A percentile compares a stretch with the other conserved stretches of the same genome.
These are phyloP conservation scores for Murraya paniculata DNA, from an alignment of 345 rosid genomes.

Conservation along the genomic window DNA sequence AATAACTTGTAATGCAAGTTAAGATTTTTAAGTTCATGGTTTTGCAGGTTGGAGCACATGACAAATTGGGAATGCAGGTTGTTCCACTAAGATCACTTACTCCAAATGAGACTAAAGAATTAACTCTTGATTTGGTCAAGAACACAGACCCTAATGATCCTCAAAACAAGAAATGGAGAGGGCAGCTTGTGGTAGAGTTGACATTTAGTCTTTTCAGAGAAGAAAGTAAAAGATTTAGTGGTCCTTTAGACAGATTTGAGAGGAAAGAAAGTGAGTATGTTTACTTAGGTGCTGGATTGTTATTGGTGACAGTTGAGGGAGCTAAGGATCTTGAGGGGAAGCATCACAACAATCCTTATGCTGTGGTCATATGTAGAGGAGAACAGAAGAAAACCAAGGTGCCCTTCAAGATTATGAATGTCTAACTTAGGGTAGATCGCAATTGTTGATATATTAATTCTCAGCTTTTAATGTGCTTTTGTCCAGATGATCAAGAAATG, in stretches of 20 bases:
- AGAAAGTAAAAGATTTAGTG: slow-evolving; percentile 24
- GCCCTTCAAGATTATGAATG: background rate
- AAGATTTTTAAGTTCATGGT: background rate
- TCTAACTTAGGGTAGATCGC: background rate
- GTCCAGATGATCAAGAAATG: slow-evolving; percentile 35
- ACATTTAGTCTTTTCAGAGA: slow-evolving; percentile 43
- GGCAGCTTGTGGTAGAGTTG: slow-evolving; percentile 41
- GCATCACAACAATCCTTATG: slow-evolving; percentile 43
- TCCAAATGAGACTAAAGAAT: slow-evolving; percentile 30
- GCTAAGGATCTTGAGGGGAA: slow-evolving; percentile 53
- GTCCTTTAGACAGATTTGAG: slow-evolving; percentile 12
- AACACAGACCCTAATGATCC: slow-evolving; percentile 33
- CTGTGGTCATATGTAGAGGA: slow-evolving; percentile 41
- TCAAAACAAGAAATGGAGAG: slow-evolving; percentile 38
- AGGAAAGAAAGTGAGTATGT: slow-evolving; percentile 12
- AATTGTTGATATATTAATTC: background rate
- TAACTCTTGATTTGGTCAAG: slow-evolving; percentile 40
- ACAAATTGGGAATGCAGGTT: slow-evolving; percentile 53
- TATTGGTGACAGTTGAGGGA: slow-evolving; percentile 33
- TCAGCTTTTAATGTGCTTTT: background rate
- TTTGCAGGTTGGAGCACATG: slow-evolving; percentile 48
- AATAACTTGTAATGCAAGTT: background rate
- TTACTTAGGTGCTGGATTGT: slow-evolving; percentile 32
- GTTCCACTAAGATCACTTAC: slow-evolving; percentile 37
- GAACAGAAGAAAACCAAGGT: slow-evolving; percentile 55